A percentile compares a stretch with the other conserved stretches of the same genome.
These are phyloP conservation scores for Tetracentron sinense DNA, from an alignment of 164 flowering plant species.

Conservation along the genomic window DNA sequence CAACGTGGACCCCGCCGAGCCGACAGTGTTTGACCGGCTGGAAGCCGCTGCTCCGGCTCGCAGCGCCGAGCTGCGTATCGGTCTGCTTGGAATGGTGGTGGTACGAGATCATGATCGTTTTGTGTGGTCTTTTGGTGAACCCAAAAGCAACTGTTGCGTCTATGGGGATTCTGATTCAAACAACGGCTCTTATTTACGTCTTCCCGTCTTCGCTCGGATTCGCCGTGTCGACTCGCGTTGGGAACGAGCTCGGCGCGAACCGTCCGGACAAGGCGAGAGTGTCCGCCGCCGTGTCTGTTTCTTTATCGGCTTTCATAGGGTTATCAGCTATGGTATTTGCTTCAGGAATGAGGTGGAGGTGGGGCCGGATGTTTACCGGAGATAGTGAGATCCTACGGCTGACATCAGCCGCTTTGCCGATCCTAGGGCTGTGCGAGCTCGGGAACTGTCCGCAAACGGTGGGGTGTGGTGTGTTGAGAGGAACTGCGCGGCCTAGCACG, in stretches of 20 bases:
- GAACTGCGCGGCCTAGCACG: conserved; percentile 68
- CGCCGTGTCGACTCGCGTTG: conserved; percentile 91
- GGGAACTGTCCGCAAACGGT: conserved; percentile 96
- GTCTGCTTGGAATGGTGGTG: conserved; percentile 99
- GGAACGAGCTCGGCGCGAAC: conserved; percentile 85
- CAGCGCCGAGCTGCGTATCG: conserved; percentile 86
- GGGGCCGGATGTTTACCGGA: conserved; percentile 71
- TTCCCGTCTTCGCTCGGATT: conserved; percentile 82
- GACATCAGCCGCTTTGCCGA: conserved; percentile 72
- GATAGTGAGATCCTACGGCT: conserved; percentile 58
- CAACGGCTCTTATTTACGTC: conserved; percentile 77
- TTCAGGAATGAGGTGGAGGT: conserved; percentile 34
- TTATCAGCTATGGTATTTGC: conserved; percentile 59
- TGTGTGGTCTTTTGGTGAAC: conserved; percentile 66
- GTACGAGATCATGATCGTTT: conserved; percentile 91
- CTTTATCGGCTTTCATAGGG: conserved; percentile 60
- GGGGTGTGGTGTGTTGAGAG: conserved; percentile 85
- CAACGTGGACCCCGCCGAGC: conserved; percentile 52
- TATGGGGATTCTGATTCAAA: conserved; percentile 86
- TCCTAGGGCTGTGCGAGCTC: conserved; percentile 87
- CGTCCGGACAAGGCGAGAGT: conserved; percentile 52
- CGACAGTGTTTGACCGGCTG: conserved; percentile 68
- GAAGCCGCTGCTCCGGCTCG: conserved; percentile 61
- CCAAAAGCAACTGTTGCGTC: conserved; percentile 81
- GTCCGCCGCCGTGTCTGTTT: conserved; percentile 51